Percentiles rank a stretch among this genome's conserved stretches.
Evolutionary conservation across 352 stramenopile genomes (phyloP).

Genomic region (Pythium phragmiticola): DNA sequence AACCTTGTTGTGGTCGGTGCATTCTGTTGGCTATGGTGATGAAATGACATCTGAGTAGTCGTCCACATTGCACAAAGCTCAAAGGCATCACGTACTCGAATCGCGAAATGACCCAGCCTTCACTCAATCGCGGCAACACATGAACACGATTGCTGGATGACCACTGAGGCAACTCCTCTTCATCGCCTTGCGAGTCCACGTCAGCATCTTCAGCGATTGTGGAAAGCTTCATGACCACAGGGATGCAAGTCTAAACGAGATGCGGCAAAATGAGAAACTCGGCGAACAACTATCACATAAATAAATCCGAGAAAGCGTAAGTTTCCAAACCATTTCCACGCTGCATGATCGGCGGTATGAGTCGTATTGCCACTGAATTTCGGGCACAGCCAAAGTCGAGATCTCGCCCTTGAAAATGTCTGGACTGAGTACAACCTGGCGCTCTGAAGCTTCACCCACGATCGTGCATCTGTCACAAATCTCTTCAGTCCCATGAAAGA

Average conservation of each 20-base stretch:
- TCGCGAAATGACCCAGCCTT: slow-evolving; percentile 33
- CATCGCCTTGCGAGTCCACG: neutral
- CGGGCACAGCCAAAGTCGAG: slow-evolving; percentile 22
- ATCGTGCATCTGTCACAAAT: slow-evolving; percentile 16
- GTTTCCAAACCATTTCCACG: slow-evolving; percentile 18
- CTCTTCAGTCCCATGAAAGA: neutral
- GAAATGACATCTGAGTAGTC: neutral
- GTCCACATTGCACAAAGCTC: too few relatives aligned
- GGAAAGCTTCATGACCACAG: slow-evolving; percentile 34
- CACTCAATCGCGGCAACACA: slow-evolving; percentile 18
- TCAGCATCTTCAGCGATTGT: slow-evolving; percentile 28
- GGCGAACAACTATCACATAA: slow-evolving; percentile 11
- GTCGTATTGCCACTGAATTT: slow-evolving; percentile 26
- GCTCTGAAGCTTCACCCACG: slow-evolving; percentile 20
- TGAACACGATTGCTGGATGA: slow-evolving; percentile 1
- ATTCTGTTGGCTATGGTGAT: neutral
- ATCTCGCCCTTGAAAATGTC: slow-evolving; percentile 20
- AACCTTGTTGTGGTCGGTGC: neutral
- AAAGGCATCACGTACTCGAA: slow-evolving; percentile 14
- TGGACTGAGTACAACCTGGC: slow-evolving; percentile 26
- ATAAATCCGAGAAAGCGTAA: neutral
- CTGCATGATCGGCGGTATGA: slow-evolving; percentile 7
- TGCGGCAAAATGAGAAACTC: neutral
- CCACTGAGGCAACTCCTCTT: neutral
- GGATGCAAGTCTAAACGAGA: slow-evolving; percentile 29